phyloP scores from a whole-genome alignment of 805 yeast species.

The Kluyveromyces aestuarii region DNA sequence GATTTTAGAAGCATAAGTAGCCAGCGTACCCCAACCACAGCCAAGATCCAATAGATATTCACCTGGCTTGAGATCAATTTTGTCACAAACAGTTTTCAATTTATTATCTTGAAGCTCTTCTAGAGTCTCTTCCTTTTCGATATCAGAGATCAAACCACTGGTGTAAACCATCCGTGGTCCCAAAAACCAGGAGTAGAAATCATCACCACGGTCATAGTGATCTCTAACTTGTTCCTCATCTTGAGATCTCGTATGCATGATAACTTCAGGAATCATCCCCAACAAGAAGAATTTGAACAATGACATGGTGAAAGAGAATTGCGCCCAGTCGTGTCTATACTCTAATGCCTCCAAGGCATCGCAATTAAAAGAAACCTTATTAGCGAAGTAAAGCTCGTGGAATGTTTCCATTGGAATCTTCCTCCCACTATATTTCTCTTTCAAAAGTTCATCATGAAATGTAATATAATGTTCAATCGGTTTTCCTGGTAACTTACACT shows the following conservation, averaged over 20 bases:
- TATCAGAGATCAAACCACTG: slow-evolving; percentile 73
- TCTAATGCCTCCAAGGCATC: slow-evolving; percentile 79
- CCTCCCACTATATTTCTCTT: slow-evolving; percentile 59
- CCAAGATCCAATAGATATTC: slow-evolving; percentile 78
- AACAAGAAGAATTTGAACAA: slow-evolving; percentile 73
- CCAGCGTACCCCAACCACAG: slow-evolving; percentile 95
- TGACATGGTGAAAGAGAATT: slow-evolving; percentile 65
- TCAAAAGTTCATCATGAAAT: slow-evolving; percentile 66
- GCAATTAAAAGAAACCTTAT: slow-evolving; percentile 80
- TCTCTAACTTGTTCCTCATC: slow-evolving; percentile 96
- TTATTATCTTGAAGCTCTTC: slow-evolving; percentile 85
- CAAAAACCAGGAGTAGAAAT: slow-evolving; percentile 86
- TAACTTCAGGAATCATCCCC: slow-evolving; percentile 89
- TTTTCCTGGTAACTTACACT: slow-evolving; percentile 62
- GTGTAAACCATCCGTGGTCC: slow-evolving; percentile 95
- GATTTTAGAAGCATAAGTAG: slow-evolving; percentile 71
- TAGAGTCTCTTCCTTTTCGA: slow-evolving; percentile 59
- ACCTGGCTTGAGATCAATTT: slow-evolving; percentile 63
- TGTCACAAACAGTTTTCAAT: slow-evolving; percentile 78
- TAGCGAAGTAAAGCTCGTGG: slow-evolving; percentile 78
- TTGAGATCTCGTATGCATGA: slow-evolving; percentile 84
- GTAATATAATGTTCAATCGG: slow-evolving; percentile 75
- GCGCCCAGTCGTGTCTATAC: slow-evolving; percentile 87
- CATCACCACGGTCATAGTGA: slow-evolving; percentile 94
- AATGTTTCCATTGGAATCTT: slow-evolving; percentile 91